phyloP scores from a whole-genome alignment of 371 early-diverging fungal genomes.

The Syncephalastrum racemosum region DNA sequence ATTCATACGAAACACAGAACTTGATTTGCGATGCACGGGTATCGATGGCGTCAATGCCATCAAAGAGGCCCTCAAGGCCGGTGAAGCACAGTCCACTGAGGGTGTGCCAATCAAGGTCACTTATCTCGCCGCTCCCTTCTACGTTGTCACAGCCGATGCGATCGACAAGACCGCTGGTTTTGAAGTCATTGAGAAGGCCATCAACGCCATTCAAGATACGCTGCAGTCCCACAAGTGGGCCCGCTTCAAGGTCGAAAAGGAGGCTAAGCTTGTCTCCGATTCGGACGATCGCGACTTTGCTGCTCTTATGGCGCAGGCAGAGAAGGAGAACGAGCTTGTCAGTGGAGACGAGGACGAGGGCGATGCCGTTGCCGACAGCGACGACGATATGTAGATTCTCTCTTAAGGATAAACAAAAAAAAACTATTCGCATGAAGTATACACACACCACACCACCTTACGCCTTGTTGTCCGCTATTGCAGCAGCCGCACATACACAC shows the following conservation, averaged over 20 bases:
- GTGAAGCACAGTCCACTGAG: slow-evolving; percentile 84
- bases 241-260: slow-evolving; percentile 72
- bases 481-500: too few species aligned
- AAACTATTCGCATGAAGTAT: too few species aligned
- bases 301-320: slow-evolving; percentile 88
- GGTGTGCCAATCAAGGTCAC: slow-evolving; percentile 84
- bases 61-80: slow-evolving; percentile 89
- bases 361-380: slow-evolving; percentile 65
- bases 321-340: slow-evolving; percentile 94
- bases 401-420: slow-evolving; percentile 1
- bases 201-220: slow-evolving; percentile 79
- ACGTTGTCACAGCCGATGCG: slow-evolving; percentile 90
- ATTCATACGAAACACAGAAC: slow-evolving; percentile 55
- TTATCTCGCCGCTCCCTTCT: slow-evolving; percentile 88
- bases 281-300: slow-evolving; percentile 95
- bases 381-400: slow-evolving; percentile 51
- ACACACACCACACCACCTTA: too few species aligned
- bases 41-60: slow-evolving; percentile 98
- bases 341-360: slow-evolving; percentile 89
- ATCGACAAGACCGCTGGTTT: slow-evolving; percentile 88
- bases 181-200: slow-evolving; percentile 86
- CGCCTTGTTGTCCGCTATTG: too few species aligned
- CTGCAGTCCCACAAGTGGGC: slow-evolving; percentile 66
- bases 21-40: slow-evolving; percentile 96
- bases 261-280: slow-evolving; percentile 92